Evolutionary conservation across 371 early-diverging fungal genomes (phyloP).

Genomic region (Syncephalastrum racemosum): DNA sequence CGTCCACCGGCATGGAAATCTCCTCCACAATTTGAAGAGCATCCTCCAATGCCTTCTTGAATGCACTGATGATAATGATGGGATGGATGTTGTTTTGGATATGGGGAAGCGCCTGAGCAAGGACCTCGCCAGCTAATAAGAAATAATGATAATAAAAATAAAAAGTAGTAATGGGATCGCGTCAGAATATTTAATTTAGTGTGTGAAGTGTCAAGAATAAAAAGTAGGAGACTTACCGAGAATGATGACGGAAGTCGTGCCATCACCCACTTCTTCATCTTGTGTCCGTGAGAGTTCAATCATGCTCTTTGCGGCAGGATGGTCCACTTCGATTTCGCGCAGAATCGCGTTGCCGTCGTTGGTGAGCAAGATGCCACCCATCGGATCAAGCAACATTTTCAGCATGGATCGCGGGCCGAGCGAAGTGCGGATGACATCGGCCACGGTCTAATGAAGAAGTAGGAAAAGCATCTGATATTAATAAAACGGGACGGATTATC

Average conservation of each 20-base stretch:
- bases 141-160: no score
- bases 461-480: background rate
- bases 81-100: constrained; percentile 98
- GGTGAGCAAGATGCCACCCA: constrained; percentile 99
- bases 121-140: constrained; percentile 92
- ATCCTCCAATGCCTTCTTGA: constrained; percentile 92
- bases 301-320: constrained; percentile 99
- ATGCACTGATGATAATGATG: constrained; percentile 93
- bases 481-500: background rate
- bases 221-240: constrained; percentile 63
- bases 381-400: constrained; percentile 99
- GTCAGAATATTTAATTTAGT: background rate
- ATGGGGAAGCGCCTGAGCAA: constrained; percentile 89
- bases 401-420: constrained; percentile 99
- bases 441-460: constrained; percentile 74
- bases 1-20: constrained; percentile 84
- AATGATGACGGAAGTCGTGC: constrained; percentile 99
- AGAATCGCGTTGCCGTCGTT: constrained; percentile 99
- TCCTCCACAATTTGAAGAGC: constrained; percentile 83
- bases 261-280: constrained; percentile 99
- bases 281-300: constrained; percentile 99
- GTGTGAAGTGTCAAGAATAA: constrained; percentile 3
- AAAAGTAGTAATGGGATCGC: constrained; percentile 2
- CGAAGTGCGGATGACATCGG: constrained; percentile 98
- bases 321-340: constrained; percentile 99